phyloP scores from a whole-genome alignment of 1,284 basidiomycete genomes.

The Cryptococcus floricola region DNA sequence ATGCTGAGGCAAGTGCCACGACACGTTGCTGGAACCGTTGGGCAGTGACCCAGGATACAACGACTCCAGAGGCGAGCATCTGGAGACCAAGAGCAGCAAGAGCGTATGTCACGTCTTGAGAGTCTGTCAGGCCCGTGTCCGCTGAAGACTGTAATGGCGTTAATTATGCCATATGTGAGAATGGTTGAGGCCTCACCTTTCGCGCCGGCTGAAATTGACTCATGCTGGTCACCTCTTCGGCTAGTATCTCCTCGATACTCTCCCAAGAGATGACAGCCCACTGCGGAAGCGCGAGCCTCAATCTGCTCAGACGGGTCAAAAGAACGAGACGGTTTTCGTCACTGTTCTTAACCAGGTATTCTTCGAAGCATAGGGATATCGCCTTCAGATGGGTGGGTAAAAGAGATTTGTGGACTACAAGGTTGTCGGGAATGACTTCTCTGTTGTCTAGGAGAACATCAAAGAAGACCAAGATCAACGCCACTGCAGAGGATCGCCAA shows the following conservation, averaged over 20 bases:
- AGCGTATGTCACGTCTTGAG: slow-evolving; percentile 25
- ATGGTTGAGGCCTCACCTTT: slow-evolving; percentile 8
- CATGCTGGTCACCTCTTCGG: slow-evolving; percentile 26
- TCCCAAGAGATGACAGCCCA: slow-evolving; percentile 42
- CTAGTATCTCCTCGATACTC: slow-evolving; percentile 30
- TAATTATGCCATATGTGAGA: background rate
- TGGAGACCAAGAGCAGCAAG: slow-evolving; percentile 32
- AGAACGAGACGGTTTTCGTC: slow-evolving; percentile 33
- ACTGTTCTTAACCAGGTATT: slow-evolving; percentile 30
- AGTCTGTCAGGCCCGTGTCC: slow-evolving; percentile 25
- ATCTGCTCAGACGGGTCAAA: slow-evolving; percentile 19
- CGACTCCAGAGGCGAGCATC: slow-evolving; percentile 34
- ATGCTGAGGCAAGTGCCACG: slow-evolving; percentile 25
- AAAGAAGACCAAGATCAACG: slow-evolving; percentile 31
- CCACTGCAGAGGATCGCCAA: slow-evolving; percentile 27
- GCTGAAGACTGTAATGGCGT: slow-evolving; percentile 18
- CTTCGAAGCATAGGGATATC: slow-evolving; percentile 36
- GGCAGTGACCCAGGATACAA: slow-evolving; percentile 23
- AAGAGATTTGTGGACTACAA: slow-evolving; percentile 24
- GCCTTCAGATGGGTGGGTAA: slow-evolving; percentile 30
- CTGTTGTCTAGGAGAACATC: slow-evolving; percentile 20
- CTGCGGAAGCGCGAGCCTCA: slow-evolving; percentile 18
- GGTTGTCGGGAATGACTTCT: slow-evolving; percentile 23
- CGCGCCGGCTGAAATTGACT: slow-evolving; percentile 20
- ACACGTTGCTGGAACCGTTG: slow-evolving; percentile 43